phyloP scores from a whole-genome alignment of 2,329 filamentous ascomycete species.

The Claviceps pusilla region DNA sequence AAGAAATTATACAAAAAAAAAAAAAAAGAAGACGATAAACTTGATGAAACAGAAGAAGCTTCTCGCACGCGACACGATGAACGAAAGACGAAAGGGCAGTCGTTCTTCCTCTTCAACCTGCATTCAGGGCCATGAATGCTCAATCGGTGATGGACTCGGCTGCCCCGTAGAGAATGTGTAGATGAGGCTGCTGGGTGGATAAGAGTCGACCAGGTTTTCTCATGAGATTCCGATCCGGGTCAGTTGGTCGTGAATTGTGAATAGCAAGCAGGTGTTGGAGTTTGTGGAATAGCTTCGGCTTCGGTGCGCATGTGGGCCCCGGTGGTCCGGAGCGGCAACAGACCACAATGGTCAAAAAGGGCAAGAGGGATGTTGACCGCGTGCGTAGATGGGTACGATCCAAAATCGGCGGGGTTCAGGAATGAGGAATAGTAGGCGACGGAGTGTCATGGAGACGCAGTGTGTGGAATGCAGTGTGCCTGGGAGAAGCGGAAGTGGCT shows the following conservation, averaged over 20 bases:
- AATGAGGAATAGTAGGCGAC: neutral
- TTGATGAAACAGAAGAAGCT: too few relatives aligned
- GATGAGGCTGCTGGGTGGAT: neutral
- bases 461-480: slow-evolving; percentile 3
- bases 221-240: neutral
- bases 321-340: neutral
- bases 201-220: neutral
- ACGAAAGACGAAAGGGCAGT: neutral
- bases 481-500: neutral
- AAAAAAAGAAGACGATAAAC: neutral
- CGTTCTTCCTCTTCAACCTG: neutral
- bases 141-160: neutral
- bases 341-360: neutral
- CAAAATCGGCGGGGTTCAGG: neutral
- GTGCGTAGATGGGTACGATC: neutral
- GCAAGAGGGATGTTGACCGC: neutral
- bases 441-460: neutral
- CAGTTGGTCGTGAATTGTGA: neutral
- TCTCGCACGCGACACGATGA: neutral
- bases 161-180: neutral
- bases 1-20: too few relatives aligned
- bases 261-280: neutral
- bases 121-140: neutral
- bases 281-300: neutral
- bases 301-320: neutral